Evolutionary conservation across 2,329 filamentous ascomycete species (phyloP), one percentile per base, ranked within the genome.

Genomic region (Fusarium siculi): DNA sequence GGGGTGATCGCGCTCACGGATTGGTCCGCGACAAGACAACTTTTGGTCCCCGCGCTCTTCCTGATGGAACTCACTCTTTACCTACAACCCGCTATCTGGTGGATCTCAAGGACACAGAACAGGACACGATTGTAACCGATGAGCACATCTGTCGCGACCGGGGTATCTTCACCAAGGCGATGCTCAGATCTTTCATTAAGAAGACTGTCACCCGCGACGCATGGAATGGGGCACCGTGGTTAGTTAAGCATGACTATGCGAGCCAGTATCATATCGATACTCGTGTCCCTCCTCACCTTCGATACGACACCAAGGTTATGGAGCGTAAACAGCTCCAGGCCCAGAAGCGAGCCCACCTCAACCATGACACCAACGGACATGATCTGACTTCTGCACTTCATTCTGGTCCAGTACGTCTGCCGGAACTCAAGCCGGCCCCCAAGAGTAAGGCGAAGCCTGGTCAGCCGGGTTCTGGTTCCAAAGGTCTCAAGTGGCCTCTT

Each of bases 151-250:
- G 90, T 71, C 92, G 96, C 70, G 95, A 98, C 79, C 91, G 95
- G 58, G 97, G 96, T 77, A 89, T 94, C 52, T 99, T 98, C 80
- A 98, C 96, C 34, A 98, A 99, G 83, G 92, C 95, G 54, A 95
- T 98, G 81, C 86, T 99, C 44, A 91, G 96, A 39, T 94, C 95
- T 10, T 99, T 98, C 74, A 93, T 99, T 73, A 97, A 97, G 80
- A 95, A 97, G 82, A 96, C 95, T 1, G 93, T 98, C n/a, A 93
- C 92, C 4, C 87, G 96, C 69, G 96, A 98, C 79, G 90, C 94
- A 8, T 98, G 95, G 94, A 96, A 91, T 68, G 96, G 96, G n/a
- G 96, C 96, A 1, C 96, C 96, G 1, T 99, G 96, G 96, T 85
- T 97, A 62, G 96, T 98, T 23, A 98, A 97, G 83, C 89, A 93